These are phyloP conservation scores for Polysphondylium violaceum DNA, from an alignment of 78 protist genomes.

Conservation along the genomic window DNA sequence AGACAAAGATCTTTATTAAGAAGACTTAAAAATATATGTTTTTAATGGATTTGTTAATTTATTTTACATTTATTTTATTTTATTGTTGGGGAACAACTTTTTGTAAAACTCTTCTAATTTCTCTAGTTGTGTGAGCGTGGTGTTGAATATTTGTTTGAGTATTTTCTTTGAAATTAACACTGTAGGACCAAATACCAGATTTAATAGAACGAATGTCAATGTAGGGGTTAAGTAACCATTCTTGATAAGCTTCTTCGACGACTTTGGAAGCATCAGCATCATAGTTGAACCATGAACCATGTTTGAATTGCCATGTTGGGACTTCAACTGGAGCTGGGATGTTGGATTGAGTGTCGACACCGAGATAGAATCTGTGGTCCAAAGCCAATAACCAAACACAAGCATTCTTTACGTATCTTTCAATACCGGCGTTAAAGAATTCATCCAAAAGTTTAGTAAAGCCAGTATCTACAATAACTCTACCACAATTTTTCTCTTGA, in stretches of 20 bases:
- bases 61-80: neutral
- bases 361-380: constrained; percentile 48
- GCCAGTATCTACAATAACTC: constrained; percentile 31
- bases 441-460: constrained; percentile 21
- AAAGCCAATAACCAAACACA: constrained; percentile 50
- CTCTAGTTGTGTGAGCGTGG: constrained; percentile 35
- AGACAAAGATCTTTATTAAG: too few species aligned
- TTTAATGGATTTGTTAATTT: too few species aligned
- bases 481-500: constrained; percentile 30
- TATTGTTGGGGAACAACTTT: constrained; percentile 29
- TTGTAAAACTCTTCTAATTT: constrained; percentile 37
- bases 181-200: constrained; percentile 64
- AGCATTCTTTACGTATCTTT: constrained; percentile 26
- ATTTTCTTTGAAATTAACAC: constrained; percentile 51
- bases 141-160: constrained; percentile 82
- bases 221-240: constrained; percentile 53
- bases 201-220: constrained; percentile 74
- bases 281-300: constrained; percentile 58
- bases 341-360: constrained; percentile 14
- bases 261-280: constrained; percentile 63
- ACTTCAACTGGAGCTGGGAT: constrained; percentile 1
- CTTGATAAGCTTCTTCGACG: constrained; percentile 59
- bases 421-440: constrained; percentile 21
- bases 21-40: too few species aligned
- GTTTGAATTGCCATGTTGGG: constrained; percentile 59